Evolutionary conservation across 2,329 filamentous ascomycete species (phyloP), one percentile per base, ranked within the genome.

Genomic region (Cordyceps cateniannulata): DNA sequence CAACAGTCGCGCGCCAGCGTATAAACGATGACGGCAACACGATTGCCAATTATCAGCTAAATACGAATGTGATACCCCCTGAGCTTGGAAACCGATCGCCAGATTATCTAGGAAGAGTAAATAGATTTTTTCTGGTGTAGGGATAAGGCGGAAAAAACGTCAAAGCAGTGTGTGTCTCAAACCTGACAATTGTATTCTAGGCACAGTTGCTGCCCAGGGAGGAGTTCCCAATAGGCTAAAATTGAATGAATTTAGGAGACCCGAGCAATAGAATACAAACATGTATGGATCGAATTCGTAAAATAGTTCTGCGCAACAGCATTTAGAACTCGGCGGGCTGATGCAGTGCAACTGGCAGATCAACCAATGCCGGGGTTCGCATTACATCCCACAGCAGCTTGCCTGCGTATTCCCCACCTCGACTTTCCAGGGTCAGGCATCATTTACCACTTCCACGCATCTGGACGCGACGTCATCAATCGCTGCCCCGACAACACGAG

Each of bases 331-430:
- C 22, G 51, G 27, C 10, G 38, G 52, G 52, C 18, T 9, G 38
- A 27, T 18, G 32, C 42, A 14, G 20, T 42, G 44, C 27, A 29
- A 20, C 32, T 40, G 8, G 45, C 18, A 20, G 27, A 12, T 29
- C n/a, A 24, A 42, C 45, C 45, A 49, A 58, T 44, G 24, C 47
- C n/a, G n/a, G 10, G 18, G 20, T 27, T 27, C 22, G 29, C 25
- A 53, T 45, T 45, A 29, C 59, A 56, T 24, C 48, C 60, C 45
- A 58, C 59, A 29, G 16, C 27, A 62, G 54, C 54, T 51, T 20
- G 22, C 16, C 35, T 18, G 22, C 48, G 4, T 32, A 35, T 24
- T 52, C 59, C 47, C 59, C 59, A 57, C 59, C 44, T 38, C 32
- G 20, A 48, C 45, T 50, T 48, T 56, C n/a, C 29, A 42, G 25